Base-by-base conservation (phyloP, 2,329 filamentous ascomycete genomes). In the Macrophomina phaseolina region DNA sequence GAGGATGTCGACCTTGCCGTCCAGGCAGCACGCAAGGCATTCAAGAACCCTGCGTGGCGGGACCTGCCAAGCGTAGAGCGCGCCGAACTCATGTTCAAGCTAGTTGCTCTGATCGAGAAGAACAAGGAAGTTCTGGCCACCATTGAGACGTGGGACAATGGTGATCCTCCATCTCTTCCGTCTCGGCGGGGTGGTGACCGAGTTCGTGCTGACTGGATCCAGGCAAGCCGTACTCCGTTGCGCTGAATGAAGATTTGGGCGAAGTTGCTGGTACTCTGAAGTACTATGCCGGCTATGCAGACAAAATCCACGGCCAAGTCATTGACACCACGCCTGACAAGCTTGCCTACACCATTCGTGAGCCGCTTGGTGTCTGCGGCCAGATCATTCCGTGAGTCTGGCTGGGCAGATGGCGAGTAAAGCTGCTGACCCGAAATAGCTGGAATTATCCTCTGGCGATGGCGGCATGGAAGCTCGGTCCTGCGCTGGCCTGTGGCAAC, bases 91-190 rank as follows among this genome's bases (percentile, higher is more conserved):
- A 85, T 95, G 84, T 82, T 83, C 75, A 91, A 88, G 76, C 86
- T 94, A 36, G 89, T 90, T 23, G 86, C 90, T 67, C 81, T 94
- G 40, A 82, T 94, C 42, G 87, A 89, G 61, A 75, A 89, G 73
- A 84, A 95, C 76, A 84, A 83, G 70, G 84, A 89, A 71, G 84
- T 81, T 0, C 77, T 90, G 4, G 87, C 88, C 38, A 87, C 87
- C 1, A 88, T 90, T 66, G 91, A 95, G 80, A 90, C 91, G 0
- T 90, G 91, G 84, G 91, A 95, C 77, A 94, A 93, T 73, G 92
- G 91, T 76, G 68, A 36, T 36, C 28, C 14, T 5, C 16, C 38
- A 7, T n/a, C 52, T 49, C 38, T 30, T 14, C 2, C 23, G n/a
- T 23, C 5, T 8, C 5, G 5, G 16, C 16, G 30, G 7, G 30